These are phyloP conservation scores for Puccinia triticina DNA, from an alignment of 1,284 basidiomycete species.

Conservation along the genomic window DNA sequence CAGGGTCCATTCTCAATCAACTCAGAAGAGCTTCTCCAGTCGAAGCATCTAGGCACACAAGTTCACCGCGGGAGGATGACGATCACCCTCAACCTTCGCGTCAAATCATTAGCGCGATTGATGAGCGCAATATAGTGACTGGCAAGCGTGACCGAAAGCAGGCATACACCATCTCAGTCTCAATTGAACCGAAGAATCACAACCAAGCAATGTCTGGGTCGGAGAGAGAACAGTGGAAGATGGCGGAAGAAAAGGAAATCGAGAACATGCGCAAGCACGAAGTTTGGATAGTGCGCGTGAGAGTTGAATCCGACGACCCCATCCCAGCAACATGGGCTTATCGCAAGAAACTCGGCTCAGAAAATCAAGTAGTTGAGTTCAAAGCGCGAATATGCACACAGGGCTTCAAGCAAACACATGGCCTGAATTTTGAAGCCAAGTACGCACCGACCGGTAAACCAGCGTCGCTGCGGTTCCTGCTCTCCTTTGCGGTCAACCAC, in stretches of 20 bases:
- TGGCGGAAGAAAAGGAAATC: too few relatives aligned
- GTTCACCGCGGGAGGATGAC: too few relatives aligned
- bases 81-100: background rate
- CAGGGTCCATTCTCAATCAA: too few relatives aligned
- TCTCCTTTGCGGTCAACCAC: constrained; percentile 36
- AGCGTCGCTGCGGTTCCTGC: constrained; percentile 29
- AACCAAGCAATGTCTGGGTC: background rate
- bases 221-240: background rate
- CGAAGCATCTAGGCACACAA: too few relatives aligned
- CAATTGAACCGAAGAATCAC: background rate
- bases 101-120: background rate
- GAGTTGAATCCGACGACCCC: background rate
- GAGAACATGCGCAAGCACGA: constrained; percentile 1
- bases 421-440: constrained; percentile 50
- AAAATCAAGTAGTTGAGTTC: constrained; percentile 29
- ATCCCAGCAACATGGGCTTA: too few relatives aligned
- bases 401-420: constrained; percentile 49
- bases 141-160: background rate
- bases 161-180: too few relatives aligned
- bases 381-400: constrained; percentile 52
- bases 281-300: background rate
- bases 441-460: constrained; percentile 48
- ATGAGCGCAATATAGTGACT: background rate
- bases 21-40: too few relatives aligned
- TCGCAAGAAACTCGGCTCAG: constrained; percentile 10